Percentiles rank a stretch among this genome's conserved stretches.
phyloP scores from a whole-genome alignment of 495 filamentous ascomycete species.

The Neurospora sp. region DNA sequence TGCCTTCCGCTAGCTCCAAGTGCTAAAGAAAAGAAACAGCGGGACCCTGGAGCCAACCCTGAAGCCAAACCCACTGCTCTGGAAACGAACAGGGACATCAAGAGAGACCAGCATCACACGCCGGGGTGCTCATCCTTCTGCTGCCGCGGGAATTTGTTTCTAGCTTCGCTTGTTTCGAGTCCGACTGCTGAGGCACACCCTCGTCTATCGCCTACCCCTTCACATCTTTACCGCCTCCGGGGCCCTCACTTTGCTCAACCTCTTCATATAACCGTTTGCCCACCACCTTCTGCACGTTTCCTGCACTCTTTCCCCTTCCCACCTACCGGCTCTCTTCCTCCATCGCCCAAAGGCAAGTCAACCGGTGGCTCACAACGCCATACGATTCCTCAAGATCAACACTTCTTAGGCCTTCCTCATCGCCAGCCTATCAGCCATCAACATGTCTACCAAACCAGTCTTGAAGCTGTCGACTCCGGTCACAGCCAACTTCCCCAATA shows the following conservation, averaged over 20 bases:
- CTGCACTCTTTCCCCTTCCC: slow-evolving; percentile 19
- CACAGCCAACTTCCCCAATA: slow-evolving; percentile 68
- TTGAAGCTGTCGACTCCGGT: slow-evolving; percentile 67
- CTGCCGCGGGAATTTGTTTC: slow-evolving; percentile 11
- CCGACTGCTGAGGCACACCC: slow-evolving; percentile 4
- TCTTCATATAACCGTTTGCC: slow-evolving; percentile 33
- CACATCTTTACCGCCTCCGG: slow-evolving; percentile 10
- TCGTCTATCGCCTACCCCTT: slow-evolving; percentile 5
- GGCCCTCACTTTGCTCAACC: slow-evolving; percentile 12
- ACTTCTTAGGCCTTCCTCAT: slow-evolving; percentile 1
- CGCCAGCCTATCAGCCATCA: slow-evolving; percentile 21
- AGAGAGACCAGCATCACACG: slow-evolving; percentile 15
- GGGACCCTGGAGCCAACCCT: slow-evolving; percentile 8
- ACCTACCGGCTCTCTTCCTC: slow-evolving; percentile 27
- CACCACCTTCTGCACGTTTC: slow-evolving; percentile 18
- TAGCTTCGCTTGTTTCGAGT: slow-evolving; percentile 14
- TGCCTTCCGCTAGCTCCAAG: slow-evolving; percentile 4
- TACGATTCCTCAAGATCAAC: slow-evolving; percentile 33
- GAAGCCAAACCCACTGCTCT: slow-evolving; percentile 15
- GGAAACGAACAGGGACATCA: slow-evolving; percentile 9
- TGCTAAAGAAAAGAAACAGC: not conserved
- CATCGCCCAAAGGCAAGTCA: slow-evolving; percentile 21
- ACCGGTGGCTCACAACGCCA: slow-evolving; percentile 25
- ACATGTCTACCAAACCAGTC: slow-evolving; percentile 52
- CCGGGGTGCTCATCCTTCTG: slow-evolving; percentile 11